Conservation (phyloP, 2,329 filamentous ascomycete species). For the Ophiostoma piceae region DNA sequence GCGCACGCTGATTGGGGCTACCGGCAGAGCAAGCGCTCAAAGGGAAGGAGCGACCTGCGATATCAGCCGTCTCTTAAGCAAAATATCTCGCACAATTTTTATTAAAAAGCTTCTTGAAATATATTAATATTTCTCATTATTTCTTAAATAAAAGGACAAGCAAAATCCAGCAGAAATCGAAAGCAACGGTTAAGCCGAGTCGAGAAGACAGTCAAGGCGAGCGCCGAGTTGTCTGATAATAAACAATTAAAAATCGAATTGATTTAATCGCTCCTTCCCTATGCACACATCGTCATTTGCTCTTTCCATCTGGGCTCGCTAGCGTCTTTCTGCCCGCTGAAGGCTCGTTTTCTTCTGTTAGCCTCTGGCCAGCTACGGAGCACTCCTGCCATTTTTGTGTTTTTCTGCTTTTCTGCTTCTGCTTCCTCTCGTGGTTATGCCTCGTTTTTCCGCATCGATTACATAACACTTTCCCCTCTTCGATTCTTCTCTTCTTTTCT, state of each 20-base stretch:
- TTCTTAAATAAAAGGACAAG: too few species aligned
- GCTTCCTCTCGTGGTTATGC: background rate
- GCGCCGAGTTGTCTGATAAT: background rate
- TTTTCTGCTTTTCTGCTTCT: background rate
- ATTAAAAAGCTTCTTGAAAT: too few species aligned
- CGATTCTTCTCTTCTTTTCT: background rate
- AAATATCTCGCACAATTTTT: too few species aligned
- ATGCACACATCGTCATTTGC: slow-evolving; percentile 22
- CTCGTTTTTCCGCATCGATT: background rate
- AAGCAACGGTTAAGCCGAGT: too few species aligned
- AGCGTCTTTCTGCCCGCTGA: slow-evolving; percentile 20
- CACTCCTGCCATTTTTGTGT: slow-evolving; percentile 20
- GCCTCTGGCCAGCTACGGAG: background rate
- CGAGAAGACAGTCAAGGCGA: too few species aligned
- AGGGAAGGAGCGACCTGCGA: background rate
- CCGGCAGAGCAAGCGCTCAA: background rate
- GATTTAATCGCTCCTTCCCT: slow-evolving; percentile 2
- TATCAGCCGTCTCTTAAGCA: background rate
- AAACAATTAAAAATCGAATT: slow-evolving; percentile 5
- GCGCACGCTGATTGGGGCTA: slow-evolving; percentile 21
- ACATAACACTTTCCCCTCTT: background rate
- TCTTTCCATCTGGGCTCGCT: slow-evolving; percentile 11
- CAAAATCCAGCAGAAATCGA: too few species aligned
- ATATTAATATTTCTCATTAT: too few species aligned
- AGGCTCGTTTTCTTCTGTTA: background rate